These are phyloP conservation scores for Apostasia shenzhenica DNA, from an alignment of 106 monocot species.

Conservation along the genomic window DNA sequence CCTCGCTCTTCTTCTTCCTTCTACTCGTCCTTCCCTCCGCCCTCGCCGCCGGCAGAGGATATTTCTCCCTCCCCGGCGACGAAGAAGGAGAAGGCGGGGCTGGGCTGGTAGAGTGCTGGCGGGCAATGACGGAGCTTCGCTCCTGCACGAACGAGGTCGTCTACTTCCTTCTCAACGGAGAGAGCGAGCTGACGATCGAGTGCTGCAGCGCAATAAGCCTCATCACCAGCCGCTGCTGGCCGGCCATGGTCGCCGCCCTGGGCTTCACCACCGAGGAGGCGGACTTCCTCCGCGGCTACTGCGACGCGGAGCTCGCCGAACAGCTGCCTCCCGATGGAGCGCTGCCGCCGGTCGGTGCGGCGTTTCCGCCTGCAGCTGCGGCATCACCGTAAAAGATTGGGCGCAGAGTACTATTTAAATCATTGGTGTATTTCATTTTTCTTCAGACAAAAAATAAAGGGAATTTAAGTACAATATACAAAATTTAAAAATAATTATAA, in stretches of 20 bases:
- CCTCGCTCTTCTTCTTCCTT: conserved; percentile 6
- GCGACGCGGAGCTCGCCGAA: conserved; percentile 17
- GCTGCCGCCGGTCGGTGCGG: background rate
- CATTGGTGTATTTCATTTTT: too few species aligned
- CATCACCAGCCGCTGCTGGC: conserved; percentile 33
- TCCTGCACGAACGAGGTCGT: conserved; percentile 38
- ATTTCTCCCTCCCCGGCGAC: background rate
- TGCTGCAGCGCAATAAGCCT: conserved; percentile 34
- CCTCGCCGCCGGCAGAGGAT: background rate
- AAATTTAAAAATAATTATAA: too few species aligned
- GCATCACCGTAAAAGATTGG: background rate
- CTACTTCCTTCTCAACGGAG: conserved; percentile 32
- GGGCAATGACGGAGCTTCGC: conserved; percentile 25
- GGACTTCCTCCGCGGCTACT: conserved; percentile 31
- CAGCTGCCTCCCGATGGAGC: background rate
- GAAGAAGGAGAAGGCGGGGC: background rate
- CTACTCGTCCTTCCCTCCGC: background rate
- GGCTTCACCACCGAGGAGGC: conserved; percentile 36
- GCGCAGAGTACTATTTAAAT: too few species aligned
- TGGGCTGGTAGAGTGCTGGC: conserved; percentile 20
- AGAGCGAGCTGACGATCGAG: conserved; percentile 19
- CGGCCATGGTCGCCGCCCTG: conserved; percentile 23
- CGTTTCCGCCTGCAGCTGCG: background rate
- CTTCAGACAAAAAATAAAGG: too few species aligned
- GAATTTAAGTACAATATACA: too few species aligned